A percentile compares a stretch with the other conserved stretches of the same genome.
phyloP scores from a whole-genome alignment of 192 early-diverging fungal genomes.

The Spizellomyces punctatus region DNA sequence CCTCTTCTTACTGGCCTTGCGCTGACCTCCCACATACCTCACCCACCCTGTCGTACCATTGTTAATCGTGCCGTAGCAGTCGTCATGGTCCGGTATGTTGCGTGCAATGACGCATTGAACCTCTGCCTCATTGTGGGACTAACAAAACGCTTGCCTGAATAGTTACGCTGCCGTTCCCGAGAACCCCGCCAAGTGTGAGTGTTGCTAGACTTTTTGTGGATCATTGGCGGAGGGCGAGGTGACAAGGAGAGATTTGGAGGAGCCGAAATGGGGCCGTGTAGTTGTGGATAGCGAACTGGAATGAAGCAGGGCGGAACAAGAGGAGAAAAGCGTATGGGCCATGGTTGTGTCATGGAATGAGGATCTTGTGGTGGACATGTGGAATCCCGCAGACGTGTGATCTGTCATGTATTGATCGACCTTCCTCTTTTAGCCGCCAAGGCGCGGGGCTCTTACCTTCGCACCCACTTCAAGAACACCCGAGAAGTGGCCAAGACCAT shows the following conservation, averaged over 20 bases:
- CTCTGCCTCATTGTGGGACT: not conserved
- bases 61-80: not conserved
- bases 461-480: conserved; percentile 95
- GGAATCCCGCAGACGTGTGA: not conserved
- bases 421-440: conserved; percentile 63
- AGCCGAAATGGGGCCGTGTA: not conserved
- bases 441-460: conserved; percentile 91
- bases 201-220: too few species aligned
- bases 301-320: not conserved
- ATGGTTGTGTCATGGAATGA: not conserved
- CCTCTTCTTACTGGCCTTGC: not conserved
- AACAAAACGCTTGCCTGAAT: not conserved
- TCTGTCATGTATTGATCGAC: conserved; percentile 1
- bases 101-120: not conserved
- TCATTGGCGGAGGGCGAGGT: not conserved
- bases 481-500: conserved; percentile 94
- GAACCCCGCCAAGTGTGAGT: conserved; percentile 44
- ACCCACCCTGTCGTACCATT: too few species aligned
- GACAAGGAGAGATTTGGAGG: not conserved
- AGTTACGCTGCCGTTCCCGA: conserved; percentile 33
- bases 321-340: not conserved
- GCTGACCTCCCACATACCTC: not conserved
- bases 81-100: not conserved
- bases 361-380: not conserved
- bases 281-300: not conserved